A percentile compares a stretch with the other conserved stretches of the same genome.
These are phyloP conservation scores for Pleodorina starrii DNA, from an alignment of 139 green algal genomes.

Conservation along the genomic window DNA sequence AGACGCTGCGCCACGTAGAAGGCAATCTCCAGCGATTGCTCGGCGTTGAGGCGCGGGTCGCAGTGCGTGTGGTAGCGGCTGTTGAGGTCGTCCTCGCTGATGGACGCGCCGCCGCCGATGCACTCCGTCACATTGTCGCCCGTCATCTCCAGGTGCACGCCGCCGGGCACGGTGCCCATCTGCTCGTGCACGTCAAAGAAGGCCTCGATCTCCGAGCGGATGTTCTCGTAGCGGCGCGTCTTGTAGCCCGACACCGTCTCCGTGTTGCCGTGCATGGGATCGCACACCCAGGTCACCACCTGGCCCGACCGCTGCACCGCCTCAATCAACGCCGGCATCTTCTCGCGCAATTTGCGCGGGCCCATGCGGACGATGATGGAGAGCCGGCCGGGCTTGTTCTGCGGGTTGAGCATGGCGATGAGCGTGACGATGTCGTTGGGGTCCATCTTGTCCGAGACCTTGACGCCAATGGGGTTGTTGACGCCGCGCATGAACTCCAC, in stretches of 20 bases:
- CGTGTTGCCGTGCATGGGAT: slow-evolving; percentile 99
- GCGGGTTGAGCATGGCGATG: slow-evolving; percentile 93
- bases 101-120: slow-evolving; percentile 88
- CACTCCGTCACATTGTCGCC: slow-evolving; percentile 97
- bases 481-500: slow-evolving; percentile 98
- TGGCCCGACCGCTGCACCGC: slow-evolving; percentile 66
- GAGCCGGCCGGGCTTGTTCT: slow-evolving; percentile 95
- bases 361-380: slow-evolving; percentile 98
- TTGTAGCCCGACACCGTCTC: slow-evolving; percentile 95
- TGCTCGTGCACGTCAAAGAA: slow-evolving; percentile 95
- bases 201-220: slow-evolving; percentile 82
- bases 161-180: slow-evolving; percentile 75
- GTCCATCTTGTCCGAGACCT: slow-evolving; percentile 96
- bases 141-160: slow-evolving; percentile 99
- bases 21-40: slow-evolving; percentile 98
- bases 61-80: slow-evolving; percentile 99
- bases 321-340: slow-evolving; percentile 84
- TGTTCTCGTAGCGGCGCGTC: slow-evolving; percentile 96
- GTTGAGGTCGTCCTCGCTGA: slow-evolving; percentile 87
- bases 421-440: slow-evolving; percentile 92
- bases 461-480: slow-evolving; percentile 95
- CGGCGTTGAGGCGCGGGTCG: slow-evolving; percentile 98
- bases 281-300: slow-evolving; percentile 96
- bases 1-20: slow-evolving; percentile 96
- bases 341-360: slow-evolving; percentile 86